Base-by-base conservation (phyloP, 176 grass and related monocot genomes). In the Oryza meridionalis region DNA sequence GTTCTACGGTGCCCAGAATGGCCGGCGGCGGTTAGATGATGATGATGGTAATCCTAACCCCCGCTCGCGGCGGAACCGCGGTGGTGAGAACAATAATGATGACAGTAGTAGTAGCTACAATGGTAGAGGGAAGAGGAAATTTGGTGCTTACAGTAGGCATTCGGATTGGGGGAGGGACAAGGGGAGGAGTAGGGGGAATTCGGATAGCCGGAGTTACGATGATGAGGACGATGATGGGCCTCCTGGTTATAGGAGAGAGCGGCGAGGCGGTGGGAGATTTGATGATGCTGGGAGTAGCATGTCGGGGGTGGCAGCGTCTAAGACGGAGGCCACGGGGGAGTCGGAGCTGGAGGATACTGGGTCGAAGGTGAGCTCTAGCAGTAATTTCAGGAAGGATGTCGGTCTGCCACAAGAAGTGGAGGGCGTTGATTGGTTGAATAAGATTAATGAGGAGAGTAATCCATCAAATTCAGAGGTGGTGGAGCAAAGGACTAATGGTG, bases 211-310 rank as follows among this genome's bases (percentile, higher is more conserved):
- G 46, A 92, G 86, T 25, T 86, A 88, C 27, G 92, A 93, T 19
- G 87, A 98, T 6, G 88, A 91, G 0, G 90, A 90, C 58, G 88
- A 86, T 0, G 68, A 89, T 73, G 75, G 59, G 29, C 86, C 92
- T 89, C 87, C 90, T 58, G 88, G 87, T 15, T 94, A 94, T 76
- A 80, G 78, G 63, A 93, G 83, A 85, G 85, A 90, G 59, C 78
- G 81, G 21, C 84, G 83, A 13, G 79, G 81, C 14, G 50, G 69
- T 70, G 80, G 62, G 24, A 85, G 73, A 61, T 26, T 75, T 68
- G 93, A 98, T 69, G 93, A 98, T 53, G 88, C 84, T 50, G 93
- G 93, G 69, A 98, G 93, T 86, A 87, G 96, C 5, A 26, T 98
- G 26, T 97, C 92, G 0, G 88, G 88, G n/a, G 80, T 89, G 14